Percentiles rank a stretch among this genome's conserved stretches.
phyloP scores from a whole-genome alignment of 2,329 filamentous ascomycete species.

The Penicillium expansum region DNA sequence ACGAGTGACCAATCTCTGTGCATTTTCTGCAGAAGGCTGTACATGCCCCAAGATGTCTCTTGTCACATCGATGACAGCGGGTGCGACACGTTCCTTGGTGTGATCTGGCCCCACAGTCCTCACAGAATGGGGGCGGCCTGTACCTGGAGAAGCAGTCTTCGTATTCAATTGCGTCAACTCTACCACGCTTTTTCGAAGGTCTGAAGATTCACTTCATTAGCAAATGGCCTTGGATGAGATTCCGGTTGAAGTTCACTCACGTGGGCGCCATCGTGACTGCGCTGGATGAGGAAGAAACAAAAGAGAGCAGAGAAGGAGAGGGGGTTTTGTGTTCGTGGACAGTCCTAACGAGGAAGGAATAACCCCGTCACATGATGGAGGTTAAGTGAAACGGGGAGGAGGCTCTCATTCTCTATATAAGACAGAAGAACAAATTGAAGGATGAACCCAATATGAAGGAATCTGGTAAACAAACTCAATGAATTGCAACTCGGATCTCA shows the following conservation, averaged over 20 bases:
- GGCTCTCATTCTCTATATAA: not conserved
- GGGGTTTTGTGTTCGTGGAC: not conserved
- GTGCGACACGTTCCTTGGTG: not conserved
- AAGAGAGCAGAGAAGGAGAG: not conserved
- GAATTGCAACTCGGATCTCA: too few species aligned
- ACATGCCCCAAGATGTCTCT: not conserved
- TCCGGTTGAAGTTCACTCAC: not conserved
- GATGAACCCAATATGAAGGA: not conserved
- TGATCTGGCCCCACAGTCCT: not conserved
- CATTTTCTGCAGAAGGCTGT: not conserved
- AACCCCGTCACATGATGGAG: not conserved
- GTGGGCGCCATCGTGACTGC: not conserved
- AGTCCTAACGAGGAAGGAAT: not conserved
- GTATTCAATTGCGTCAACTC: not conserved
- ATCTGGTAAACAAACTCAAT: not conserved
- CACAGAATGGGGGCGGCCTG: not conserved
- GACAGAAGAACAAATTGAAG: not conserved
- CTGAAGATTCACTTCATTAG: not conserved
- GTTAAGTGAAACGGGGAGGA: not conserved
- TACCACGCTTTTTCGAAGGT: not conserved
- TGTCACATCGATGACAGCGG: not conserved
- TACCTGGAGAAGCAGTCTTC: not conserved
- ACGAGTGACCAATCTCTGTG: not conserved
- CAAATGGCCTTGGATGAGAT: not conserved
- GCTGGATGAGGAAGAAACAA: not conserved